Conservation (phyloP, 306 rosid genomes). For the Betula pendula region DNA sequence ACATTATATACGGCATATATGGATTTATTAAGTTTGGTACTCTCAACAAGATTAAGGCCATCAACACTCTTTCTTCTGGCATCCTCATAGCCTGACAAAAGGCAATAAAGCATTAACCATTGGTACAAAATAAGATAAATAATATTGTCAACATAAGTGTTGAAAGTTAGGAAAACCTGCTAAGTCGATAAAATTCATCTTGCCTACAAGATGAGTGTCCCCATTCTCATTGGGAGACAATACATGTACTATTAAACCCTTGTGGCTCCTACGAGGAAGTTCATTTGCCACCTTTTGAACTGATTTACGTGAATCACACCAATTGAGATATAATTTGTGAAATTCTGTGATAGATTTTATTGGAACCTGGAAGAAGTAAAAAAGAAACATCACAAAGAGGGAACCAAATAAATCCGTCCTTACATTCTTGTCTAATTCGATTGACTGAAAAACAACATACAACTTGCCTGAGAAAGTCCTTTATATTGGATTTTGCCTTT, state of each 20-base stretch:
- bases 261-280: conserved; percentile 53
- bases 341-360: conserved; percentile 68
- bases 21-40: conserved; percentile 63
- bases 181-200: conserved; percentile 81
- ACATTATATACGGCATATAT: conserved; percentile 72
- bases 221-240: conserved; percentile 31
- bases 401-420: not conserved
- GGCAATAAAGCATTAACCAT: conserved; percentile 11
- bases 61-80: conserved; percentile 60
- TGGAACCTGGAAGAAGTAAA: conserved; percentile 46
- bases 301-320: conserved; percentile 49
- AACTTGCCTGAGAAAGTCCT: conserved; percentile 73
- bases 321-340: conserved; percentile 43
- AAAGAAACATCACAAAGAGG: conserved; percentile 4
- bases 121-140: conserved; percentile 13
- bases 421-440: not conserved
- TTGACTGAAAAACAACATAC: conserved; percentile 7
- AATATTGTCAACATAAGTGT: not conserved
- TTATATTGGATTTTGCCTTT: conserved; percentile 70
- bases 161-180: conserved; percentile 53
- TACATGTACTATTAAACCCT: conserved; percentile 68
- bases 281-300: conserved; percentile 48
- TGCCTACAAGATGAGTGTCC: conserved; percentile 41
- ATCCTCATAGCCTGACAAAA: conserved; percentile 72
- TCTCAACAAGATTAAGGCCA: conserved; percentile 45